A percentile compares a stretch with the other conserved stretches of the same genome.
Conservation (phyloP, 2,329 filamentous ascomycete species). For the Pleoardoris graminearum region DNA sequence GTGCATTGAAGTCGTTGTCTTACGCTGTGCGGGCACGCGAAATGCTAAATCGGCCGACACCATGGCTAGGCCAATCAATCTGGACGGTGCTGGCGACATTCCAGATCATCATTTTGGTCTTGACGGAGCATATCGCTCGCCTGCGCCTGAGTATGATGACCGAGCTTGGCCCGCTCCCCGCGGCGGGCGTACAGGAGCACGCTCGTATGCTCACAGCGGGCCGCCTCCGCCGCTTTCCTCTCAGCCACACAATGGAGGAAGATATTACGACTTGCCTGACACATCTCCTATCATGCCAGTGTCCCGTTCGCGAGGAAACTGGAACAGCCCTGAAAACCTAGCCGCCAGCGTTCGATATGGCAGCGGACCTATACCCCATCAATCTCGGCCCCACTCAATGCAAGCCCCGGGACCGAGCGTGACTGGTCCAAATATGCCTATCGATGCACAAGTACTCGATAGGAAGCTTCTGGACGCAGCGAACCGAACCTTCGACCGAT, state of each 20-base stretch:
- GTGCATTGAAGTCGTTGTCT: constrained; percentile 53
- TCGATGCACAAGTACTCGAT: constrained; percentile 24
- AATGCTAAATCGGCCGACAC: constrained; percentile 17
- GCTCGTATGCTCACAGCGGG: not conserved
- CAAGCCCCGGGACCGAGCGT: not conserved
- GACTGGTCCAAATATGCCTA: not conserved
- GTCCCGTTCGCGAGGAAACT: constrained; percentile 12
- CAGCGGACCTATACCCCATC: constrained; percentile 29
- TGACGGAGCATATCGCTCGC: constrained; percentile 16
- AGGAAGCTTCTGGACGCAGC: constrained; percentile 23
- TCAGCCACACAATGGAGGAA: not conserved
- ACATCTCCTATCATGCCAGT: not conserved
- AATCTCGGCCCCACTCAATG: not conserved
- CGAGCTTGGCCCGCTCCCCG: constrained; percentile 5
- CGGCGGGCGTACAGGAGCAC: not conserved
- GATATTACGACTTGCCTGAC: not conserved
- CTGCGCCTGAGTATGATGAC: constrained; percentile 22
- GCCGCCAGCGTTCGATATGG: constrained; percentile 30
- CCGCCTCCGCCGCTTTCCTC: not conserved
- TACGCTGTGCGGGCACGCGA: constrained; percentile 46
- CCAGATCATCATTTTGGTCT: constrained; percentile 17
- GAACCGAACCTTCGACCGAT: constrained; percentile 26
- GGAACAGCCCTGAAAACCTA: constrained; percentile 13
- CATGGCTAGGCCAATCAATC: constrained; percentile 21
- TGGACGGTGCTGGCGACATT: constrained; percentile 34